These are phyloP conservation scores for Seiridium cupressi DNA, from an alignment of 2,329 filamentous ascomycete genomes.

Conservation along the genomic window DNA sequence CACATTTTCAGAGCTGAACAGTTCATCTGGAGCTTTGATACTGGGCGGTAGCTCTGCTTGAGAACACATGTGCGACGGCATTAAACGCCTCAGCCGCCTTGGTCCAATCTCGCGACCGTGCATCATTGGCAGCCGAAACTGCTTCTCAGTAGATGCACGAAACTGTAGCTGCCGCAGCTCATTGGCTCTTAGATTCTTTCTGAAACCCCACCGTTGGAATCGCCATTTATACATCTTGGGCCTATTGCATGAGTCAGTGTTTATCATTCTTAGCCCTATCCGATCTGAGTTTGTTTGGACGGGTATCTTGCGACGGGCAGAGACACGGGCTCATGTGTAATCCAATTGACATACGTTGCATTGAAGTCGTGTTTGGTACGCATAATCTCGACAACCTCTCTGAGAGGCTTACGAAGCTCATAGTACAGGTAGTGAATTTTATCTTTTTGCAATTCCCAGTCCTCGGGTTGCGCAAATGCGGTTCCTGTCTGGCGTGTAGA, in stretches of 20 bases:
- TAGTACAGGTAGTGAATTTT: conserved; percentile 45
- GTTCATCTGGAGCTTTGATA: background rate
- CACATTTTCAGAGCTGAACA: background rate
- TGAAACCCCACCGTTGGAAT: conserved; percentile 54
- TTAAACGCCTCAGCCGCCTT: background rate
- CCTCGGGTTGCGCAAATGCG: background rate
- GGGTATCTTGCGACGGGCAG: no score
- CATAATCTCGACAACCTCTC: conserved; percentile 52
- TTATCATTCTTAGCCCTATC: background rate
- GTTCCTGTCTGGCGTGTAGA: background rate
- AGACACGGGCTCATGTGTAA: background rate
- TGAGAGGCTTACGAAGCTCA: conserved; percentile 47
- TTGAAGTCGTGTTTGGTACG: conserved; percentile 43
- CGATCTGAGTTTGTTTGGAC: background rate
- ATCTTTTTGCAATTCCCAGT: conserved; percentile 45
- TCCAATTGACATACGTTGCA: conserved; percentile 40
- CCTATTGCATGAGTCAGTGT: conserved; percentile 24
- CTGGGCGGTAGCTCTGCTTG: background rate
- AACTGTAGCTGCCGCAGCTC: background rate
- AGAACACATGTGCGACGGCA: background rate
- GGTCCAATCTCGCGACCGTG: background rate
- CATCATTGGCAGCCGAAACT: background rate
- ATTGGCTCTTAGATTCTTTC: conserved; percentile 36
- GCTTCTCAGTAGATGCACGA: no score
- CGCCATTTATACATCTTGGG: conserved; percentile 57